Conservation (phyloP, 805 yeast species). For the Hanseniaspora lachancei region DNA sequence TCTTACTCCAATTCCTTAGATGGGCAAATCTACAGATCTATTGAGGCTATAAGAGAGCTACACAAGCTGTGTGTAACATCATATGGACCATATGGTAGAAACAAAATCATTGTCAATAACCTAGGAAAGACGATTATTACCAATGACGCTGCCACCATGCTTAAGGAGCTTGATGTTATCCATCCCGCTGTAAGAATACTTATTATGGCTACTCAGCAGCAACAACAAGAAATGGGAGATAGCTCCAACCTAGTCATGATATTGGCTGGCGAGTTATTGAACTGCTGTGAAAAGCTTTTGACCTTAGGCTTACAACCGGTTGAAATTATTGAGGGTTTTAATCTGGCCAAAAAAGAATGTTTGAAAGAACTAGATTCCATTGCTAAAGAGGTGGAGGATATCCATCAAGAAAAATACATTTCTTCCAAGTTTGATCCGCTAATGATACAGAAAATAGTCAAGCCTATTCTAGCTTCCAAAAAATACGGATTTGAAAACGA, state of each 20-base stretch:
- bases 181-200: constrained; percentile 95
- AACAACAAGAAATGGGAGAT: constrained; percentile 95
- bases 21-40: constrained; percentile 87
- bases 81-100: constrained; percentile 95
- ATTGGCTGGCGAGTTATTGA: constrained; percentile 83
- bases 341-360: constrained; percentile 69
- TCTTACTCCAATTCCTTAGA: constrained; percentile 66
- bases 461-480: constrained; percentile 83
- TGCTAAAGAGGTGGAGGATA: constrained; percentile 41
- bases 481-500: constrained; percentile 80
- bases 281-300: constrained; percentile 72
- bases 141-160: constrained; percentile 96
- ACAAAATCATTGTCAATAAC: constrained; percentile 85
- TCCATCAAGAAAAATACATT: constrained; percentile 12
- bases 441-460: constrained; percentile 58
- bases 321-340: constrained; percentile 87
- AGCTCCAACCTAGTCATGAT: constrained; percentile 83
- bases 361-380: constrained; percentile 53
- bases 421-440: constrained; percentile 37
- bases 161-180: constrained; percentile 81
- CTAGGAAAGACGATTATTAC: constrained; percentile 78
- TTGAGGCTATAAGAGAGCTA: constrained; percentile 88
- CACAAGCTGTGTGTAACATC: constrained; percentile 84
- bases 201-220: constrained; percentile 94
- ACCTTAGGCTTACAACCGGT: constrained; percentile 79